These are phyloP conservation scores for Colletotrichum spaethianum DNA, from an alignment of 2,329 filamentous ascomycete genomes.

Conservation along the genomic window DNA sequence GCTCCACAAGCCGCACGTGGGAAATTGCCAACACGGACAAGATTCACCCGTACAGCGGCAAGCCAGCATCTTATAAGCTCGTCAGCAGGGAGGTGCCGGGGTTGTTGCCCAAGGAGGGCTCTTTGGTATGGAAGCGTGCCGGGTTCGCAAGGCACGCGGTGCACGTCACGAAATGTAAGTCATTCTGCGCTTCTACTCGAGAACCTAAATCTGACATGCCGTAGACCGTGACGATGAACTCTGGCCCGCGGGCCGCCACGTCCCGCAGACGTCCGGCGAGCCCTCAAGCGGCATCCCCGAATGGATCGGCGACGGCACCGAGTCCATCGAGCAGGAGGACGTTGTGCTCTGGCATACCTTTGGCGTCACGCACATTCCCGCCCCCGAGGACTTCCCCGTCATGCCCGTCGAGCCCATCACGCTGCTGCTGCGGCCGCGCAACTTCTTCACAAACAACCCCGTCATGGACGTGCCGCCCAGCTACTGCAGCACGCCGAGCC, in stretches of 20 bases:
- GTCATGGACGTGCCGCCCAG: constrained; percentile 85
- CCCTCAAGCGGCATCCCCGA: constrained; percentile 80
- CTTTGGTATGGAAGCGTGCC: constrained; percentile 90
- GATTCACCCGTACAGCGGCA: constrained; percentile 88
- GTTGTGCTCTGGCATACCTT: constrained; percentile 96
- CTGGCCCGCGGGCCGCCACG: constrained; percentile 88
- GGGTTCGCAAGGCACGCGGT: constrained; percentile 90
- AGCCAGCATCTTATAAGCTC: constrained; percentile 89
- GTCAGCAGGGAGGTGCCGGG: constrained; percentile 87
- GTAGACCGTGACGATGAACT: constrained; percentile 84
- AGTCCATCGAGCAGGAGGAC: constrained; percentile 82
- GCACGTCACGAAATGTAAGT: constrained; percentile 89
- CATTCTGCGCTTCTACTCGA: neutral
- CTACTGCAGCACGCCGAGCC: constrained; percentile 80
- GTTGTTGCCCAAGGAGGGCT: constrained; percentile 84
- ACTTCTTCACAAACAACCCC: constrained; percentile 88
- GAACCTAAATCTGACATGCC: no score
- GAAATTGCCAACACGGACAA: constrained; percentile 90
- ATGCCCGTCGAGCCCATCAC: constrained; percentile 93
- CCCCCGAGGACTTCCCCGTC: constrained; percentile 91
- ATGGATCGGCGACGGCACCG: constrained; percentile 81
- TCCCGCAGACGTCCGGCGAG: constrained; percentile 88
- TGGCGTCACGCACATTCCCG: constrained; percentile 89
- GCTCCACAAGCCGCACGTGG: constrained; percentile 85
- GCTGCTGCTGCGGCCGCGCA: constrained; percentile 81